A percentile compares a stretch with the other conserved stretches of the same genome.
Evolutionary conservation across 1,284 basidiomycete species (phyloP).

Genomic region (Tilletia indica): DNA sequence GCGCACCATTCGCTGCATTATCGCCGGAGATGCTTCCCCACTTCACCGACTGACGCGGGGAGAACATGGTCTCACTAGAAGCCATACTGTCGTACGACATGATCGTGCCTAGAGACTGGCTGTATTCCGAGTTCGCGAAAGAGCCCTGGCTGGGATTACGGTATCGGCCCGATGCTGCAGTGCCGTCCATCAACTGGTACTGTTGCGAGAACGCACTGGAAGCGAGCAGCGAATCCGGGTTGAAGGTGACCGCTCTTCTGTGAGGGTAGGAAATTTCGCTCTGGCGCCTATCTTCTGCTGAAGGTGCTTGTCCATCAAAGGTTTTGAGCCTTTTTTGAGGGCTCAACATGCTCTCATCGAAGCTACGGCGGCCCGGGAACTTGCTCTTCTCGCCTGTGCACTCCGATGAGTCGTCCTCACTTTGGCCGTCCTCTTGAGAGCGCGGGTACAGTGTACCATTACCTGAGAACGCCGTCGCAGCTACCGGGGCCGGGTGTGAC

Average conservation of each 20-base stretch:
- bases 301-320: background rate
- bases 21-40: slow-evolving; percentile 6
- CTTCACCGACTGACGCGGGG: background rate
- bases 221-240: background rate
- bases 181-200: background rate
- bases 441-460: no score
- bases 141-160: background rate
- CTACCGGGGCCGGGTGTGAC: no score
- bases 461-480: no score
- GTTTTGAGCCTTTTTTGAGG: background rate
- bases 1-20: background rate
- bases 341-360: background rate
- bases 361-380: background rate
- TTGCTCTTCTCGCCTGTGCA: no score
- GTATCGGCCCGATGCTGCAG: background rate
- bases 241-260: slow-evolving; percentile 1
- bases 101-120: background rate
- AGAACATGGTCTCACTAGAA: slow-evolving; percentile 6
- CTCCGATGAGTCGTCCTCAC: background rate
- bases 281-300: background rate
- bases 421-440: background rate
- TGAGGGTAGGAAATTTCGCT: background rate
- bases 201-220: background rate
- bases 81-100: slow-evolving; percentile 2
- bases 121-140: background rate